Evolutionary conservation across 1,139 yeast genomes (phyloP).

Genomic region (Kodamaea plutei): DNA sequence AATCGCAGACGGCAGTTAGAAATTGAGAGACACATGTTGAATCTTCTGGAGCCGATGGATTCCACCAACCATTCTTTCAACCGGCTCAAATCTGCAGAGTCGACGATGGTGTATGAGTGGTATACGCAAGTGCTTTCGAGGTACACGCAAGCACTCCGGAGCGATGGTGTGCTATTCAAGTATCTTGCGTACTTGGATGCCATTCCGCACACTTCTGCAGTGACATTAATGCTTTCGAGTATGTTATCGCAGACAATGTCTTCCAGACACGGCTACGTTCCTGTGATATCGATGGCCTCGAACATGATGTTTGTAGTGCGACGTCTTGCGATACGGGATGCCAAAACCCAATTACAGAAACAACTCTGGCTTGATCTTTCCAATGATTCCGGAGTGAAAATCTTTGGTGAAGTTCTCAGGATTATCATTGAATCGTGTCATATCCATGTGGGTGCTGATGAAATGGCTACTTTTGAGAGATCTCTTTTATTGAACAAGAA

Average conservation of each 20-base stretch:
- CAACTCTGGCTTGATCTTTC: conserved; percentile 10
- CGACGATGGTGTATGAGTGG: conserved; percentile 14
- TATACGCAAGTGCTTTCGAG: conserved; percentile 8
- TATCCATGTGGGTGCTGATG: conserved; percentile 1
- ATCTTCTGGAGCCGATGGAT: conserved; percentile 14
- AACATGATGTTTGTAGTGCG: conserved; percentile 13
- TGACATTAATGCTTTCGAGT: conserved; percentile 19
- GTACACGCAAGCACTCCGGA: conserved; percentile 2
- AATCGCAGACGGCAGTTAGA: conserved; percentile 23
- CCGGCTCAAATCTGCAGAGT: conserved; percentile 1
- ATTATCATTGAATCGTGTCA: conserved; percentile 20
- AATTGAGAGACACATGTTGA: conserved; percentile 22
- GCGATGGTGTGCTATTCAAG: conserved; percentile 14
- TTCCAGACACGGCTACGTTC: conserved; percentile 15
- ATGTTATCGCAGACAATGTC: conserved; percentile 20
- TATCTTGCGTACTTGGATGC: conserved; percentile 17
- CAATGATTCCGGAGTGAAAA: conserved; percentile 19
- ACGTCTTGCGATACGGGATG: conserved; percentile 10
- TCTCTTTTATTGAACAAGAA: too few relatives aligned
- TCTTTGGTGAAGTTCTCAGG: conserved; percentile 21
- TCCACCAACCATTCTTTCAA: background rate
- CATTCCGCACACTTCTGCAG: conserved; percentile 18
- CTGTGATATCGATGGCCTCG: conserved; percentile 15
- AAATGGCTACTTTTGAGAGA: background rate
- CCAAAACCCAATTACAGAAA: conserved; percentile 6